Conservation (phyloP, 2,329 filamentous ascomycete genomes). For the Trichoderma hamatum region DNA sequence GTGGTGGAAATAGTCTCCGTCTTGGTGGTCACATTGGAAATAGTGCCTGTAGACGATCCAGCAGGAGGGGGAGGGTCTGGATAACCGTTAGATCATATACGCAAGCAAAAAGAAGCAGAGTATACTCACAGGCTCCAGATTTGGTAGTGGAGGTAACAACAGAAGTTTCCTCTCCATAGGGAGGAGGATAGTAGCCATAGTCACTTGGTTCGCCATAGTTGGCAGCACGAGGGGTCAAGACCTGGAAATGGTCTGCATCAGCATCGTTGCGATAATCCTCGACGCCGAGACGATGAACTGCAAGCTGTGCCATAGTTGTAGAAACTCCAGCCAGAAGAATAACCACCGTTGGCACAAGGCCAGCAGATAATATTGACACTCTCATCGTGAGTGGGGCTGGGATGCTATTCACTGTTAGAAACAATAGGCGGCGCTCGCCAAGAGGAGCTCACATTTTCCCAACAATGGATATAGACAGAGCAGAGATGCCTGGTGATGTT, state of each 20-base stretch:
- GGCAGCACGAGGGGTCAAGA: conserved; percentile 24
- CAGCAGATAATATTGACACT: conserved; percentile 37
- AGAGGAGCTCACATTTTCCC: conserved; percentile 14
- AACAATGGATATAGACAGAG: not conserved
- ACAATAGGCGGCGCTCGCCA: conserved; percentile 10
- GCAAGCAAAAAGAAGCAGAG: not conserved
- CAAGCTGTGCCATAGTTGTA: conserved; percentile 8
- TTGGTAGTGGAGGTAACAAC: conserved; percentile 16
- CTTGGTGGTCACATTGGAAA: conserved; percentile 8
- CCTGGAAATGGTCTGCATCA: conserved; percentile 8
- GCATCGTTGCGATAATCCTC: not conserved
- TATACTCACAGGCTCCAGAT: conserved; percentile 28
- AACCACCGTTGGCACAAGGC: conserved; percentile 39
- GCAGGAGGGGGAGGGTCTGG: conserved; percentile 5
- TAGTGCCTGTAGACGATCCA: conserved; percentile 16
- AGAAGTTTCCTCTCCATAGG: conserved; percentile 31
- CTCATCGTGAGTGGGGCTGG: conserved; percentile 41
- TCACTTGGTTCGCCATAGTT: conserved; percentile 30
- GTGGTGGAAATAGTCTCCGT: conserved; percentile 18
- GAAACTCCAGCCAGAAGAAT: conserved; percentile 30
- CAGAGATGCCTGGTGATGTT: not conserved
- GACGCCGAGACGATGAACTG: not conserved
- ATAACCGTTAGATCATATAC: not conserved
- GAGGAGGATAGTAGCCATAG: conserved; percentile 30
- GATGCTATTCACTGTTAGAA: conserved; percentile 22